Evolutionary conservation across 2,329 filamentous ascomycete species (phyloP), one percentile per base, ranked within the genome.

Genomic region (Fusarium verrucosum): DNA sequence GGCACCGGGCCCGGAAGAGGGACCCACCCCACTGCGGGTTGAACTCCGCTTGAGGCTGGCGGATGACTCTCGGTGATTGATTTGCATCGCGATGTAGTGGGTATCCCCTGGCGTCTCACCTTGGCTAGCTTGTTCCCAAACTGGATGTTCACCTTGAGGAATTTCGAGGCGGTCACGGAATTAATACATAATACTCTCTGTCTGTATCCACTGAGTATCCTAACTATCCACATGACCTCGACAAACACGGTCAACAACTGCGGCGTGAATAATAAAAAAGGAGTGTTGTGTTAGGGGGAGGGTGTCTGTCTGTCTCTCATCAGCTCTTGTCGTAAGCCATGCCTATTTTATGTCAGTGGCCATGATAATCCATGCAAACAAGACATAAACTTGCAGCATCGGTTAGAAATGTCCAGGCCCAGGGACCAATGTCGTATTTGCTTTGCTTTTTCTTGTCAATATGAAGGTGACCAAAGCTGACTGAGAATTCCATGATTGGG

Each of bases 51-150:
- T 69, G 50, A 62, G 55, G 57, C 62, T 68, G 57, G 35, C 11
- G 10, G 45, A 60, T 61, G 56, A 38, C 46, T 51, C 54, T 70
- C 64, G 64, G 67, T 66, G 58, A 68, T 70, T 69, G 53, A 66
- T 45, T 56, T 69, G 60, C 57, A 70, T 66, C 53, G 57, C 54
- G 55, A 69, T 69, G 45, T 45, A 52, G 65, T 50, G 58, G 59
- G 43, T 36, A 50, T 53, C 47, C 46, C n/a, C 40, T 52, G 37
- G 38, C 54, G 50, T 65, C 61, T 65, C 62, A 65, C 62, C 61
- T 65, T 50, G 33, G 23, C 32, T 66, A 58, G 51, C 45, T 46
- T 32, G 35, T 26, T 52, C 33, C 46, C 32, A 44, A 62, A 41
- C 46, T 47, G 56, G 42, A 17, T 20, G 28, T 56, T 65, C 62